phyloP scores from a whole-genome alignment of 2,329 filamentous ascomycete genomes.

The Penicillium freii region DNA sequence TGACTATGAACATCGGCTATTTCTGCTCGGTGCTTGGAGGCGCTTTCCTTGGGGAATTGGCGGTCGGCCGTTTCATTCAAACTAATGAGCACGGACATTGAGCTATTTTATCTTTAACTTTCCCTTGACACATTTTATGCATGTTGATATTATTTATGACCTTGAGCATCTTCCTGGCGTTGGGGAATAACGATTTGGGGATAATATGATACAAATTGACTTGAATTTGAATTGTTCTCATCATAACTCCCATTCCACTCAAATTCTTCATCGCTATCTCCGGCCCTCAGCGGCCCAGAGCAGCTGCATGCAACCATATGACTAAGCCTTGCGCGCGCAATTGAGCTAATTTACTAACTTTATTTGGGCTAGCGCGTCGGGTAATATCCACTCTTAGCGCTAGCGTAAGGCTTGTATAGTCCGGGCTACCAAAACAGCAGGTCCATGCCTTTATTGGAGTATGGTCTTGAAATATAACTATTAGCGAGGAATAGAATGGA shows the following conservation, averaged over 20 bases:
- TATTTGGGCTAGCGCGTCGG: neutral
- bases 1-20: constrained; percentile 85
- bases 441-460: neutral
- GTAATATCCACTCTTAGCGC: neutral
- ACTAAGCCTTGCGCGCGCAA: constrained; percentile 1
- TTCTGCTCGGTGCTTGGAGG: constrained; percentile 76
- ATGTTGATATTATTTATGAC: neutral
- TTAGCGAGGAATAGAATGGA: neutral
- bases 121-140: neutral
- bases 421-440: neutral
- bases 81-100: constrained; percentile 34
- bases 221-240: neutral
- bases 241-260: neutral
- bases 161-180: neutral
- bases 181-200: neutral
- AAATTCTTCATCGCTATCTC: neutral
- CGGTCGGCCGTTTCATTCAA: constrained; percentile 67
- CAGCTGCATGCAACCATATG: neutral
- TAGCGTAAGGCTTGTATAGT: neutral
- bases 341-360: constrained; percentile 9
- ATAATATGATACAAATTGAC: neutral
- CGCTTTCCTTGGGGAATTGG: constrained; percentile 81
- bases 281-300: neutral
- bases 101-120: neutral
- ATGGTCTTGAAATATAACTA: neutral